A percentile compares a stretch with the other conserved stretches of the same genome.
These are phyloP conservation scores for Gastrodia elata DNA, from an alignment of 106 monocot species.

Conservation along the genomic window DNA sequence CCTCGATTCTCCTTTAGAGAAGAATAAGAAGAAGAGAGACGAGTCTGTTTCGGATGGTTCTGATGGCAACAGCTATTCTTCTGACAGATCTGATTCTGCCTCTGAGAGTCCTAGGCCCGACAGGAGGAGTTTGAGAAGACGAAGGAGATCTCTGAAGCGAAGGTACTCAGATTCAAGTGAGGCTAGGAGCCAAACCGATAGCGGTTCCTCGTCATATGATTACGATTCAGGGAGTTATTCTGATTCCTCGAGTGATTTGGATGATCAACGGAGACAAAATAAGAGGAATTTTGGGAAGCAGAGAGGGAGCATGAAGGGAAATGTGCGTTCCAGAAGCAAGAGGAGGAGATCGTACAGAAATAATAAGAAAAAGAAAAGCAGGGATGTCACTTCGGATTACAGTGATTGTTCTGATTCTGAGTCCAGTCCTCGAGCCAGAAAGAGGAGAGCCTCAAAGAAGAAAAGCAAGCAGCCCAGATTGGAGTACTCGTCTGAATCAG, in stretches of 20 bases:
- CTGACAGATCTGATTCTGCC: conserved; percentile 14
- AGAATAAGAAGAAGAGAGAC: conserved; percentile 12
- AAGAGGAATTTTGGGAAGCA: conserved; percentile 9
- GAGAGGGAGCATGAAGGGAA: conserved; percentile 10
- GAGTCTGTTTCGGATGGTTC: conserved; percentile 22
- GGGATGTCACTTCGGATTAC: conserved; percentile 15
- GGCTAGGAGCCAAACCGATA: conserved; percentile 6
- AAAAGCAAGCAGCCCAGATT: conserved; percentile 24
- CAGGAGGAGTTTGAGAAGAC: conserved; percentile 9
- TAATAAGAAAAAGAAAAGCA: conserved; percentile 11
- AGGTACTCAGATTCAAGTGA: conserved; percentile 26
- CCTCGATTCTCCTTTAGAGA: conserved; percentile 13
- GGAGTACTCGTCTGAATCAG: conserved; percentile 21
- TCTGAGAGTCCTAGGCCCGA: conserved; percentile 19
- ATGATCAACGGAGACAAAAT: not conserved
- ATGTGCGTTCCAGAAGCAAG: not conserved
- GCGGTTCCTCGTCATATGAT: conserved; percentile 22
- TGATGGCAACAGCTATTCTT: conserved; percentile 3
- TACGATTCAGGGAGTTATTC: conserved; percentile 21
- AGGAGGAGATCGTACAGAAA: not conserved
- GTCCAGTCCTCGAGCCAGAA: conserved; percentile 18
- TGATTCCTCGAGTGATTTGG: conserved; percentile 17
- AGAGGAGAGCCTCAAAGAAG: conserved; percentile 24
- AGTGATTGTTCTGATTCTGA: conserved; percentile 20
- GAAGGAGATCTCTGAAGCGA: conserved; percentile 19